Base-by-base conservation (phyloP, 1,139 yeast species). In the Yamadazyma trypodendri region DNA sequence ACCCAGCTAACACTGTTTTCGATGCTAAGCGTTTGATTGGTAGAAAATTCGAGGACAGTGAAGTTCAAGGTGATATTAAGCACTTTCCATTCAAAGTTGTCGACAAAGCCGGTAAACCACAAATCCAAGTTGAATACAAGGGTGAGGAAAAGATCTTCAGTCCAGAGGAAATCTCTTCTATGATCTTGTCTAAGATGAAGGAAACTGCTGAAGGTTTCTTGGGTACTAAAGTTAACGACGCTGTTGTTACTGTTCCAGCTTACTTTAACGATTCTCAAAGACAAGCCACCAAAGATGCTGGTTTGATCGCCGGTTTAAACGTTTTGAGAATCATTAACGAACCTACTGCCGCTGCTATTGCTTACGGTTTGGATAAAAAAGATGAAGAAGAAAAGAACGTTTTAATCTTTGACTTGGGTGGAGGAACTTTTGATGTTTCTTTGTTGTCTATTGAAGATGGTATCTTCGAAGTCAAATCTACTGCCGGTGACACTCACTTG, bases 21-120 rank as follows among this genome's bases (percentile, higher is more conserved):
- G 97, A 89, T 65, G 96, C 96, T 63, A 89, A 89, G 84, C 95
- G 97, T 80, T 82, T 89, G 68, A 89, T 89, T 56, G 97, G 97
- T 73, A 88, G 96, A 74, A 87, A 85, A 68, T 89, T 79, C 72
- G 85, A 79, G 50, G 97, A 89, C 61, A 84, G 82, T 57, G 79
- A 89, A 51, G 96, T 89, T 57, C 96, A 88, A 79, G 85, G 84
- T 76, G 97, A 89, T 71, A 83, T 86, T 76, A 88, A 89, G 81
- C 82, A 92, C 68, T 85, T 95, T 96, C 97, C 97, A 61, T 89
- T 88, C 87, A 85, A 84, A 77, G 94, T 89, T 62, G 68, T 85
- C 62, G 85, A 89, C 75, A 74, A 78, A 63, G 76, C 75, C 65
- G 96, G 95, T 60, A 80, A 85, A 75, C 97, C 97, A 66, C 70